These are phyloP conservation scores for Bromus sterilis DNA, from an alignment of 176 grass and related monocot genomes.

Conservation along the genomic window DNA sequence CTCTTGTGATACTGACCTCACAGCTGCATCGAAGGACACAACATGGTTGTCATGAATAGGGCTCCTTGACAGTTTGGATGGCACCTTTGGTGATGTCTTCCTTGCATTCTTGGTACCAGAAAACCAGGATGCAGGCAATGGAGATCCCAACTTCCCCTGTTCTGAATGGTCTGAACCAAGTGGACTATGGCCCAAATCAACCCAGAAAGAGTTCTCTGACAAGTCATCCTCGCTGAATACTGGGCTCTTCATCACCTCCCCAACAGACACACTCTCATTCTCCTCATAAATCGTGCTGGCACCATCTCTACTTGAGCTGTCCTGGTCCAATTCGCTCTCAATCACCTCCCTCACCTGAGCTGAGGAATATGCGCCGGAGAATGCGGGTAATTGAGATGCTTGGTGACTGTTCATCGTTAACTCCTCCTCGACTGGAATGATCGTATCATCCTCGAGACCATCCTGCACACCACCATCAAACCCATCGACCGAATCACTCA, in stretches of 20 bases:
- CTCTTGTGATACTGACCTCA: conserved; percentile 79
- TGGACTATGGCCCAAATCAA: conserved; percentile 97
- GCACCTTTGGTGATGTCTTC: conserved; percentile 44
- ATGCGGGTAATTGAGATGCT: conserved; percentile 75
- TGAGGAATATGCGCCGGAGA: conserved; percentile 87
- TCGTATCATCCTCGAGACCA: conserved; percentile 74
- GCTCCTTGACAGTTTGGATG: conserved; percentile 56
- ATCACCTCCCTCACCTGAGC: conserved; percentile 88
- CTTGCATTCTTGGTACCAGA: conserved; percentile 59
- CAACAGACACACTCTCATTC: conserved; percentile 81
- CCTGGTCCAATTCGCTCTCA: conserved; percentile 82
- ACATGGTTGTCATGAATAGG: conserved; percentile 70
- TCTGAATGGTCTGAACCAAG: conserved; percentile 70
- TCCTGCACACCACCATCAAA: conserved; percentile 62
- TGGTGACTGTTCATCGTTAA: conserved; percentile 37
- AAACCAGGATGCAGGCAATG: conserved; percentile 86
- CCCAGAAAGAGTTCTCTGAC: conserved; percentile 87
- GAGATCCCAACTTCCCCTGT: conserved; percentile 78
- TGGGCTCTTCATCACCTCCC: conserved; percentile 96
- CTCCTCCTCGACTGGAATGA: conserved; percentile 54
- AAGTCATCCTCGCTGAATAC: conserved; percentile 96
- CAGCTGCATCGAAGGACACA: conserved; percentile 90
- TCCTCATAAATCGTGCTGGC: conserved; percentile 98
- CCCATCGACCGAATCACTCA: conserved; percentile 82
- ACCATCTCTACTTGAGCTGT: conserved; percentile 84